These are phyloP conservation scores for Mycosarcoma maydis DNA, from an alignment of 1,284 basidiomycete species.

Conservation along the genomic window DNA sequence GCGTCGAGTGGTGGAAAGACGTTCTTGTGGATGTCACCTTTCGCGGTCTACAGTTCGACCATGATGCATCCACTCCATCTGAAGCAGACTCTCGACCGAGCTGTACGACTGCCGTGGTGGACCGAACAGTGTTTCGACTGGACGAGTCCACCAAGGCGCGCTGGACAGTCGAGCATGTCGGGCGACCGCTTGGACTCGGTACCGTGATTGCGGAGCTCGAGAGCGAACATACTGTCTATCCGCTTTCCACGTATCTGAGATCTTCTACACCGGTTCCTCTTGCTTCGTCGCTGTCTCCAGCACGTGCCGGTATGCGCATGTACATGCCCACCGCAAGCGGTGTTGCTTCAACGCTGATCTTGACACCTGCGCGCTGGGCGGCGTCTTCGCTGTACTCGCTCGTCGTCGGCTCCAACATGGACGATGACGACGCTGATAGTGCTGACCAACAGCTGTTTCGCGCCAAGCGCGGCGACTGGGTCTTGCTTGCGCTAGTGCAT, in stretches of 20 bases:
- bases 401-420: slow-evolving; percentile 72
- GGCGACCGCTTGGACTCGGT: slow-evolving; percentile 82
- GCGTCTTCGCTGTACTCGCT: slow-evolving; percentile 73
- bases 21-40: slow-evolving; percentile 75
- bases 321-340: slow-evolving; percentile 23
- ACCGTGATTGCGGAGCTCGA: slow-evolving; percentile 72
- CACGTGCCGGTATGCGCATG: neutral
- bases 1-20: slow-evolving; percentile 85
- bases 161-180: slow-evolving; percentile 69
- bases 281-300: slow-evolving; percentile 67
- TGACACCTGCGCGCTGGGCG: slow-evolving; percentile 72
- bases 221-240: slow-evolving; percentile 69
- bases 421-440: slow-evolving; percentile 70
- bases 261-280: slow-evolving; percentile 76
- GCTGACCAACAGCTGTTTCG: slow-evolving; percentile 69
- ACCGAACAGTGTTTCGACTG: slow-evolving; percentile 72
- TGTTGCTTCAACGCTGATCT: slow-evolving; percentile 18
- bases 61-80: neutral
- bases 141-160: slow-evolving; percentile 64
- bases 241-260: slow-evolving; percentile 73
- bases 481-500: slow-evolving; percentile 76
- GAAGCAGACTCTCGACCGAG: too few species aligned
- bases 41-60: slow-evolving; percentile 29
- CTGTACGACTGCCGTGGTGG: neutral
- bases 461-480: slow-evolving; percentile 75